phyloP scores from a whole-genome alignment of 257 asterid genomes.

The Ligustrum vulgare region DNA sequence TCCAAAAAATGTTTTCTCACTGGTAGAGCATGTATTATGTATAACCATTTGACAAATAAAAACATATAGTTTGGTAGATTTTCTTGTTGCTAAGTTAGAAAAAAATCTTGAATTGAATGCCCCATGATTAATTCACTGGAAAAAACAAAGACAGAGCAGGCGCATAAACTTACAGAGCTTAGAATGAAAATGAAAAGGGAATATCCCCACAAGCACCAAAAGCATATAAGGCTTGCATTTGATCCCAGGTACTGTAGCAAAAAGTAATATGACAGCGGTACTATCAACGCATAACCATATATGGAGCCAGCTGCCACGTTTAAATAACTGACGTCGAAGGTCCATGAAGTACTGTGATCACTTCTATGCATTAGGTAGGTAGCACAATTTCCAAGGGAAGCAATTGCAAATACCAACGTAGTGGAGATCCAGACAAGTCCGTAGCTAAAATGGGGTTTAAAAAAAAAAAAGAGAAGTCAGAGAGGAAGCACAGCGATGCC shows the following conservation, averaged over 20 bases:
- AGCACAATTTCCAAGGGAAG: conserved; percentile 88
- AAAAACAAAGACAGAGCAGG: conserved; percentile 6
- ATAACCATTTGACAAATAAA: background rate
- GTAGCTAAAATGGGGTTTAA: conserved; percentile 55
- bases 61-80: background rate
- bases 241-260: conserved; percentile 84
- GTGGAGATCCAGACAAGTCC: conserved; percentile 98
- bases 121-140: background rate
- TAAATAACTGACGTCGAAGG: conserved; percentile 77
- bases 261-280: conserved; percentile 88
- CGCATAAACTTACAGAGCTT: conserved; percentile 65
- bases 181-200: conserved; percentile 82
- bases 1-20: background rate
- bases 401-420: conserved; percentile 76
- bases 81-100: background rate
- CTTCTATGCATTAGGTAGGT: conserved; percentile 70
- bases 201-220: conserved; percentile 99
- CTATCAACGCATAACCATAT: conserved; percentile 83
- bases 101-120: conserved; percentile 2
- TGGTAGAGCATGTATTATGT: conserved; percentile 3
- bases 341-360: conserved; percentile 53
- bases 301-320: conserved; percentile 77
- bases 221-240: conserved; percentile 78
- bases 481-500: background rate
- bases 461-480: conserved; percentile 10